Percentiles rank a stretch among this genome's conserved stretches.
These are phyloP conservation scores for Aspergillus nidulans DNA, from an alignment of 495 filamentous ascomycete species.

Conservation along the genomic window DNA sequence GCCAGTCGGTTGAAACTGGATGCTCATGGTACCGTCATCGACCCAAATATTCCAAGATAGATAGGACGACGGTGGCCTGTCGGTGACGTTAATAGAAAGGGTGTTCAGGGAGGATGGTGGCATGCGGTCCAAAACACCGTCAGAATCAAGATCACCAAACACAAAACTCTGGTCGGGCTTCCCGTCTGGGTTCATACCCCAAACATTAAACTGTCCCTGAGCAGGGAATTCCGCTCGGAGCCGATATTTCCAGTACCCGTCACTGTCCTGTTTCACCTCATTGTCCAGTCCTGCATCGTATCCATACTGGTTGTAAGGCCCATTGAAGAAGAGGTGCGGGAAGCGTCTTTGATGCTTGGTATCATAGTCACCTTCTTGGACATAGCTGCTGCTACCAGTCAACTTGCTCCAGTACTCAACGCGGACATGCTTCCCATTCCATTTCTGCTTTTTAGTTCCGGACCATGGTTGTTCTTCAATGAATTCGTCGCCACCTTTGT, in stretches of 20 bases:
- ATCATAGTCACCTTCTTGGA: constrained; percentile 57
- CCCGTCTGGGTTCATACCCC: constrained; percentile 65
- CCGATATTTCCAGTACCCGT: constrained; percentile 57
- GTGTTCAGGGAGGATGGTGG: constrained; percentile 55
- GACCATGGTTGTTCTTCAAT: constrained; percentile 50
- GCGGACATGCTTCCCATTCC: constrained; percentile 61
- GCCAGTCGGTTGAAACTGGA: constrained; percentile 51
- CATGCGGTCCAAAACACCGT: constrained; percentile 59
- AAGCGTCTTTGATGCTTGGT: constrained; percentile 47
- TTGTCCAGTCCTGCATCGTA: constrained; percentile 61
- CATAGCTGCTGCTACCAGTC: constrained; percentile 59
- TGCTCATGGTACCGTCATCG: constrained; percentile 52
- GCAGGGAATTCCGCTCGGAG: constrained; percentile 65
- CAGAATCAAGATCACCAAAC: constrained; percentile 57
- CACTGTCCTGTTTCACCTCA: constrained; percentile 46
- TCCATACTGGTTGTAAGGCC: constrained; percentile 63
- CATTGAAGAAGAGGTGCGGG: constrained; percentile 63
- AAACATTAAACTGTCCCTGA: constrained; percentile 60
- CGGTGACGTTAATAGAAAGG: constrained; percentile 58
- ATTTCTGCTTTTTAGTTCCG: constrained; percentile 57
- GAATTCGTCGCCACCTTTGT: constrained; percentile 46
- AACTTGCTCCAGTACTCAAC: constrained; percentile 66
- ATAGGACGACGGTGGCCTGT: constrained; percentile 49
- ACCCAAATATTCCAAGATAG: constrained; percentile 53
- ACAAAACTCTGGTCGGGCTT: constrained; percentile 56